A percentile compares a stretch with the other conserved stretches of the same genome.
phyloP scores from a whole-genome alignment of 768 basidiomycete species.

The Sutorius australiensis region DNA sequence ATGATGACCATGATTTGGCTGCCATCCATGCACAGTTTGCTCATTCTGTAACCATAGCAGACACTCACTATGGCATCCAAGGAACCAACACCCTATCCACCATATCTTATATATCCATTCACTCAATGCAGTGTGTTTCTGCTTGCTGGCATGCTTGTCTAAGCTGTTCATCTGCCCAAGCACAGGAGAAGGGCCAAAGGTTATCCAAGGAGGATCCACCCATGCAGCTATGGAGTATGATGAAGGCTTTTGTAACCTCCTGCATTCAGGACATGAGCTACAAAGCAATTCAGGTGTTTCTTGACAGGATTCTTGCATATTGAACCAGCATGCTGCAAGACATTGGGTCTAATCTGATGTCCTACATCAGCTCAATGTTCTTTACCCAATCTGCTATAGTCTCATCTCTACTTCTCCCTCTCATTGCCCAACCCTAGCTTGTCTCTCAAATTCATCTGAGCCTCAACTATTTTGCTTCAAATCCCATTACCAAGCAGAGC shows the following conservation, averaged over 20 bases:
- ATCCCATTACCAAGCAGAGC: constrained; percentile 3
- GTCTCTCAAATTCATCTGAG: too few relatives aligned
- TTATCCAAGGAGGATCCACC: not conserved
- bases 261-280: not conserved
- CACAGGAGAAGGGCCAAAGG: too few relatives aligned
- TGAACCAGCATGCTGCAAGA: constrained; percentile 2
- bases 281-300: too few relatives aligned
- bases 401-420: not conserved
- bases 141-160: constrained; percentile 1
- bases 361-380: not conserved
- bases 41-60: not conserved
- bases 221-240: not conserved
- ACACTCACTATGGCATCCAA: not conserved
- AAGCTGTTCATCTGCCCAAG: not conserved
- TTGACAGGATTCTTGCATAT: not conserved
- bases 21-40: too few relatives aligned
- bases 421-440: not conserved
- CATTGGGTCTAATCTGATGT: not conserved
- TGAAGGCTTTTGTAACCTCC: not conserved
- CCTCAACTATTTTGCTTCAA: not conserved
- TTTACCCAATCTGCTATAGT: not conserved
- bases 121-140: not conserved
- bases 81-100: too few relatives aligned
- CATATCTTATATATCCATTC: too few relatives aligned
- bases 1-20: too few relatives aligned